Percentiles rank a stretch among this genome's conserved stretches.
Evolutionary conservation across 108 stramenopile species (phyloP).

Genomic region (Cyclotella baltica): DNA sequence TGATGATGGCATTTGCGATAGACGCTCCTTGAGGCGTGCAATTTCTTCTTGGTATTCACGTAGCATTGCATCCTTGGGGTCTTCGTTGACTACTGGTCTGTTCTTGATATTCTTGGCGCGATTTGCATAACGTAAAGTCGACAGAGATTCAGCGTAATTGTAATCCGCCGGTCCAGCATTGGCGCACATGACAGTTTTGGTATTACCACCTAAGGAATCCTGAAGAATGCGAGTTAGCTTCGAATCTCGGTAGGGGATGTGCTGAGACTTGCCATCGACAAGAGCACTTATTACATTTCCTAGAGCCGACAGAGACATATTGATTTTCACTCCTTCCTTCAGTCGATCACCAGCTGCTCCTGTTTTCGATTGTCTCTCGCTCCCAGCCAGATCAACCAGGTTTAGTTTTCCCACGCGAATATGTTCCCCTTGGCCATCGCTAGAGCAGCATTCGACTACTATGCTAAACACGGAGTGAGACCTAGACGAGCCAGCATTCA

Average conservation of each 20-base stretch:
- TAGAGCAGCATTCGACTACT: conserved; percentile 61
- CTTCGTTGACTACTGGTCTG: conserved; percentile 98
- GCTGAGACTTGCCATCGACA: conserved; percentile 92
- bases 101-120: conserved; percentile 99
- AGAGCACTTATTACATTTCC: conserved; percentile 98
- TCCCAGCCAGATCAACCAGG: conserved; percentile 98
- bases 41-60: conserved; percentile 91
- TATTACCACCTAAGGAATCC: conserved; percentile 95
- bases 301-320: conserved; percentile 95
- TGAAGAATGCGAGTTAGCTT: conserved; percentile 99
- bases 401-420: conserved; percentile 96
- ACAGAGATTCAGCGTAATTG: conserved; percentile 98
- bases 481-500: conserved; percentile 91
- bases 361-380: conserved; percentile 95
- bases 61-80: conserved; percentile 95
- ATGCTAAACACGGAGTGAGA: conserved; percentile 92
- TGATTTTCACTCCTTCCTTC: conserved; percentile 94
- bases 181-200: conserved; percentile 93
- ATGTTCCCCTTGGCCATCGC: conserved; percentile 64
- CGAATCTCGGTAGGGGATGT: conserved; percentile 98
- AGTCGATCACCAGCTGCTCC: conserved; percentile 95
- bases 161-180: conserved; percentile 98
- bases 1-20: conserved; percentile 38
- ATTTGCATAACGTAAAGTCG: conserved; percentile 97
- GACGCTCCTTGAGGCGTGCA: conserved; percentile 38